A percentile compares a stretch with the other conserved stretches of the same genome.
Evolutionary conservation across 371 early-diverging fungal genomes (phyloP).

Genomic region (Batrachochytrium dendrobatidis): DNA sequence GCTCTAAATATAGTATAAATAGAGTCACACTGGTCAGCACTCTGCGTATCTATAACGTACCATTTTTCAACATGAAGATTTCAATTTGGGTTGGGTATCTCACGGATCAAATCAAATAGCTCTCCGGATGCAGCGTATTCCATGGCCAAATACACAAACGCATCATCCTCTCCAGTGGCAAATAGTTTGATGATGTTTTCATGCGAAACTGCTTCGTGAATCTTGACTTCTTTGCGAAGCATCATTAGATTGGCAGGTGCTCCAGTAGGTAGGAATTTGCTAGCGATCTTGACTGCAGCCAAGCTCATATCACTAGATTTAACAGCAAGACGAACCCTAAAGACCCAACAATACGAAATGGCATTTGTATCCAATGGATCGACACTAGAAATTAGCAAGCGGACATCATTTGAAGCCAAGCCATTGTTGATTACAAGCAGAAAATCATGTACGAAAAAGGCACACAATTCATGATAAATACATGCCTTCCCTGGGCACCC

Average conservation of each 20-base stretch:
- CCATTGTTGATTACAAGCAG: no score
- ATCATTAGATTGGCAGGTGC: background rate
- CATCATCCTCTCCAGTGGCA: conserved; percentile 38
- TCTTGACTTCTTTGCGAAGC: conserved; percentile 44
- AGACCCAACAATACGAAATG: no score
- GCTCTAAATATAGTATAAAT: conserved; percentile 29
- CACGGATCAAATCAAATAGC: conserved; percentile 58
- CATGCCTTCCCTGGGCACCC: conserved; percentile 51
- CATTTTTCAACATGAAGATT: no score
- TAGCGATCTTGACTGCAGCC: conserved; percentile 49
- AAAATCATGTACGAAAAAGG: no score
- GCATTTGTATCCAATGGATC: no score
- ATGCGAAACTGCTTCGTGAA: conserved; percentile 41
- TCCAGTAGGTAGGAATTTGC: conserved; percentile 21
- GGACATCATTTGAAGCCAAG: no score
- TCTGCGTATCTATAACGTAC: background rate
- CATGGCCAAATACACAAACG: conserved; percentile 41
- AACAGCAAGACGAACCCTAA: conserved; percentile 43
- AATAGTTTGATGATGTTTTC: conserved; percentile 44
- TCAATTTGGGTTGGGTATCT: background rate
- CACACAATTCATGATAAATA: no score
- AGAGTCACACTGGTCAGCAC: conserved; percentile 10
- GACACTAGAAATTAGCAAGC: no score
- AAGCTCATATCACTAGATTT: conserved; percentile 26
- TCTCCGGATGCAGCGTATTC: conserved; percentile 59